Percentiles rank a stretch among this genome's conserved stretches.
phyloP scores from a whole-genome alignment of 495 filamentous ascomycete genomes.

The Podospora pseudopauciseta region DNA sequence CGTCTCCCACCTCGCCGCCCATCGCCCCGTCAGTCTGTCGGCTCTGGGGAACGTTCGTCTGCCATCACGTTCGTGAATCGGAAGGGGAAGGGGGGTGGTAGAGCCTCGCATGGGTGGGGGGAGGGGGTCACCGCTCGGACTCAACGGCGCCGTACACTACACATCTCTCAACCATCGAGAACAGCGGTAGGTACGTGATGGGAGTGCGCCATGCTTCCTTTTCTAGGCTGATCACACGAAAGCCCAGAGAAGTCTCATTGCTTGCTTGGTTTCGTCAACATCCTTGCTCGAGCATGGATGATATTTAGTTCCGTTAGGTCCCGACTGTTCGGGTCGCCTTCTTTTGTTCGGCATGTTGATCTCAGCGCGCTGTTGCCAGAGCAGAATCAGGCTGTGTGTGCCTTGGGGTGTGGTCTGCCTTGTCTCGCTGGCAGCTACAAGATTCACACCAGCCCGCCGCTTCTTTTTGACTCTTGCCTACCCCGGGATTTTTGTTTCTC shows the following conservation, averaged over 20 bases:
- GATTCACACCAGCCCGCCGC: not conserved
- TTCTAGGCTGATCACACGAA: not conserved
- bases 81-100: not conserved
- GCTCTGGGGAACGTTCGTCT: not conserved
- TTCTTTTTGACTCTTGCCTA: not conserved
- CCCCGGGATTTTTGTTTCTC: not conserved
- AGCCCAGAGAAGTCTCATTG: not conserved
- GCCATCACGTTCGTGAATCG: not conserved
- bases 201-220: not conserved
- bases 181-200: not conserved
- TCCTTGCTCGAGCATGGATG: not conserved
- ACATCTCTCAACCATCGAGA: not conserved
- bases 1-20: not conserved
- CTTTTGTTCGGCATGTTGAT: not conserved
- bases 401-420: conserved; percentile 16
- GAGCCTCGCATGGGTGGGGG: not conserved
- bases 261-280: not conserved
- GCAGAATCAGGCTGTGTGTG: conserved; percentile 9
- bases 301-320: not conserved
- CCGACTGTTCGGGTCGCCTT: conserved; percentile 3
- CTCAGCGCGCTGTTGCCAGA: not conserved
- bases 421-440: not conserved
- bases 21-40: conserved; percentile 1
- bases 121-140: conserved; percentile 1
- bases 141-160: not conserved